phyloP scores from a whole-genome alignment of 179 eudicot species.

The Silene noctiflora region DNA sequence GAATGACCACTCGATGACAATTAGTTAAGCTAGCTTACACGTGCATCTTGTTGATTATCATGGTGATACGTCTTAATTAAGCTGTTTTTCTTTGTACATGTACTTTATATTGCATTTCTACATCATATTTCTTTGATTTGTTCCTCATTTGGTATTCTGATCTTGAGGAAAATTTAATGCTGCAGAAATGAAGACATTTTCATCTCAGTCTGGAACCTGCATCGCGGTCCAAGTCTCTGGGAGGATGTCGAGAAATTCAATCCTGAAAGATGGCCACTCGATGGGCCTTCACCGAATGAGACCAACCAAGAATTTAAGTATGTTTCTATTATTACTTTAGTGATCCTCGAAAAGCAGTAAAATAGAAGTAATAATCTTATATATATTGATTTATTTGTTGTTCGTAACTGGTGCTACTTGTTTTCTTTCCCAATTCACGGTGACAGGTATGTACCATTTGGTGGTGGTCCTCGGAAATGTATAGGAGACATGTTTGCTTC shows the following conservation, averaged over 20 bases:
- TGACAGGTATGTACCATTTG: conserved; percentile 81
- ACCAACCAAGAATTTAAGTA: conserved; percentile 92
- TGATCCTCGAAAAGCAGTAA: not conserved
- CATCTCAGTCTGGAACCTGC: conserved; percentile 94
- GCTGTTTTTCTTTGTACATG: not conserved
- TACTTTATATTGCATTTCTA: not conserved
- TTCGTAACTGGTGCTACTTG: not conserved
- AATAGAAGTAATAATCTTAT: not conserved
- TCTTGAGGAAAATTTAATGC: conserved; percentile 5
- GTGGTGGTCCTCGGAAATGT: conserved; percentile 98
- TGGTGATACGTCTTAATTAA: not conserved
- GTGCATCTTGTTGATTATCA: not conserved
- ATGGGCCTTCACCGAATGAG: conserved; percentile 92
- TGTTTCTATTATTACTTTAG: not conserved
- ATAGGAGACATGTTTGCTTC: conserved; percentile 94
- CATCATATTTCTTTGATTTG: conserved; percentile 2
- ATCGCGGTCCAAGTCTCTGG: conserved; percentile 78
- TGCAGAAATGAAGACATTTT: conserved; percentile 90
- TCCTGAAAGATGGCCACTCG: conserved; percentile 99
- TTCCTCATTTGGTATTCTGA: not conserved
- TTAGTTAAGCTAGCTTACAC: too few species aligned
- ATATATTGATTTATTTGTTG: conserved; percentile 11
- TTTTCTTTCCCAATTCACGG: not conserved
- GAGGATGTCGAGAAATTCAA: conserved; percentile 80
- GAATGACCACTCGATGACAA: too few species aligned